Evolutionary conservation across 371 early-diverging fungal genomes (phyloP), one percentile per base, ranked within the genome.

Genomic region (Saksenaea oblongispora): DNA sequence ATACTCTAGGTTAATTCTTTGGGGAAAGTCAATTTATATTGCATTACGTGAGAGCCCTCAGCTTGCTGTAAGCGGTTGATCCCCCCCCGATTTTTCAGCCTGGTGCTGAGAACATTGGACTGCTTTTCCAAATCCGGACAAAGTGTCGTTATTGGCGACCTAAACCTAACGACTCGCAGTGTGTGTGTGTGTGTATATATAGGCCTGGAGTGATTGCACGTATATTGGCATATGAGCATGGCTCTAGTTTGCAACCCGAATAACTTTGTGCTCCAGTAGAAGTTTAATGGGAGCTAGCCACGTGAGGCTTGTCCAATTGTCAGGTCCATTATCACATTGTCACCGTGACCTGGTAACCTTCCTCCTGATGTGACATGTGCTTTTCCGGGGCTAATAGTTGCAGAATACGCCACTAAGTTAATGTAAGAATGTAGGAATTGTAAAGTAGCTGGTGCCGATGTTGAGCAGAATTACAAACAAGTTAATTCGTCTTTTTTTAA

Each of bases 291-390:
- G 39, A 39, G 10, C 11, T 39, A 39, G 39, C 51, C 51, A 47
- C 24, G 51, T 47, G 51, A 47, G 51, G 51, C 51, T 47, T 17
- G 18, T 22, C 22, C 51, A 22, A 22, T 22, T n/a, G 39, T 39
- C n/a, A 39, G 11, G 15, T n/a, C n/a, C 3, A 22, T 7, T 47
- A 47, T 47, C 51, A 47, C 51, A 47, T 47, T 47, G 51, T 47
- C 22, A 47, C 51, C 51, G 51, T 47, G 51, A 47, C 24, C 51
- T 18, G n/a, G 22, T 41, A 41, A 22, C 51, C 22, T 47, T 47
- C 51, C 51, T 47, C 24, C 51, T 47, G 51, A 47, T 47, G 8
- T 22, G 3, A 47, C 51, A 47, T 47, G 51, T 47, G 51, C 51
- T 47, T 47, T 47, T 47, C 51, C 51, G 51, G 17, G 11, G 22